Base-by-base conservation (phyloP, 352 stramenopile genomes). In the Phytophthora pistaciae region DNA sequence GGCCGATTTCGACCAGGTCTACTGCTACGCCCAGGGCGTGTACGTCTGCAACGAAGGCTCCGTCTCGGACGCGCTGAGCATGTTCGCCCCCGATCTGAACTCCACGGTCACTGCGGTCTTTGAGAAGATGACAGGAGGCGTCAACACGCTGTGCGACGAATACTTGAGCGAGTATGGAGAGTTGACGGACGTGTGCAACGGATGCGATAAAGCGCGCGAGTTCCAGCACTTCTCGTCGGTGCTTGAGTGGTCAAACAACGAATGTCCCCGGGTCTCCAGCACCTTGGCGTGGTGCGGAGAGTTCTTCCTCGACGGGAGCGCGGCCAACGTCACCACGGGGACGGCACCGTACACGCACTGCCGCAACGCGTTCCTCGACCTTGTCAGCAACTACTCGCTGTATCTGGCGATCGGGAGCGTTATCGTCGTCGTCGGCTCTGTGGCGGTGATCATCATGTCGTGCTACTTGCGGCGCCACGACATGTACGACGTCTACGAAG, bases 161-260 rank as follows among this genome's bases (percentile, higher is more conserved):
- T 74, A 74, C 23, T 67, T 74, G 36, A 72, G 23, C 49, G 60
- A 75, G 21, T 68, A 79, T 73, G 69, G 75, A 25, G 61, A 77
- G 31, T 62, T 93, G n/a, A 10, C 72, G 25, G 66, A 85, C 16
- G 69, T 91, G n/a, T 93, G 84, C 59, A 53, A 75, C 1, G 84
- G 72, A 9, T 94, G 87, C 49, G 72, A 71, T 56, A 59, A 74
- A 56, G 87, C 85, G 40, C 85, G 82, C 23, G 50, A 92, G 54
- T 82, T 90, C 50, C 62, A 78, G 44, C 84, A 91, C 65, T 85
- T 89, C 44, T 88, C 80, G 65, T 80, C 76, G 20, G 80, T 96
- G 25, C 70, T 93, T n/a, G 83, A 92, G 55, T 96, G 85, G 89
- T 82, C 79, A 20, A 87, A 91, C 68, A 83, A 94, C 59, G 64